Percentiles rank a stretch among this genome's conserved stretches.
Evolutionary conservation across 768 basidiomycete species (phyloP).

Genomic region (Lyophyllum decastes): DNA sequence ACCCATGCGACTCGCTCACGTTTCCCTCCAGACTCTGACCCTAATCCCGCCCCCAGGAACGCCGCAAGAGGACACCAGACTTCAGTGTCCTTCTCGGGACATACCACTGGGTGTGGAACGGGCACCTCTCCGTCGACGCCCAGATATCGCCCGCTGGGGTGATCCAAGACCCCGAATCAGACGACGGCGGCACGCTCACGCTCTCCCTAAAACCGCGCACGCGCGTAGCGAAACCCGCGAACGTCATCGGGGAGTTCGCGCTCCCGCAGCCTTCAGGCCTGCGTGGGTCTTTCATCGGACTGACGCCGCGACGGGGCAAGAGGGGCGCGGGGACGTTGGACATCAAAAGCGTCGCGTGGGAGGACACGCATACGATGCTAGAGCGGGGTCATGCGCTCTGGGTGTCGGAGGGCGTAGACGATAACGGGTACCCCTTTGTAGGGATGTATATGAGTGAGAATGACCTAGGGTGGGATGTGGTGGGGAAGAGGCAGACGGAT

Average conservation of each 20-base stretch:
- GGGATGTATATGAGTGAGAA: not conserved
- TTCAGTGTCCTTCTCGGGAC: not conserved
- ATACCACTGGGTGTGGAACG: slow-evolving; percentile 6
- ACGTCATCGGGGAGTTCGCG: not conserved
- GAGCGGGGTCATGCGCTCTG: not conserved
- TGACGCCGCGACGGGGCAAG: not conserved
- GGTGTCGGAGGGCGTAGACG: slow-evolving; percentile 2
- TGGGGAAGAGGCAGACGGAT: slow-evolving; percentile 7
- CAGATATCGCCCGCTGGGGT: not conserved
- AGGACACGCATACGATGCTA: not conserved
- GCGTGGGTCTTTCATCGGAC: not conserved
- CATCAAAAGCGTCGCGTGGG: not conserved
- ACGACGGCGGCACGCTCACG: not conserved
- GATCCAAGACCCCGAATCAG: not conserved
- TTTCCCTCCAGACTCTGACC: too few relatives aligned
- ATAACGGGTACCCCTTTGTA: slow-evolving; percentile 6
- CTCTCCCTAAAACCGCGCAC: not conserved
- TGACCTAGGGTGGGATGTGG: not conserved
- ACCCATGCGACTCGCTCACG: too few relatives aligned
- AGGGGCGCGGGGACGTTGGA: not conserved
- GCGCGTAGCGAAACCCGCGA: not conserved
- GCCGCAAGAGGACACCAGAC: not conserved
- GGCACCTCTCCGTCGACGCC: not conserved
- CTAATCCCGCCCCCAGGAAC: not conserved
- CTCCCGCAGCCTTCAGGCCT: not conserved